Evolutionary conservation across 2,329 filamentous ascomycete genomes (phyloP).

Genomic region (Chaetomiaceae sp.): DNA sequence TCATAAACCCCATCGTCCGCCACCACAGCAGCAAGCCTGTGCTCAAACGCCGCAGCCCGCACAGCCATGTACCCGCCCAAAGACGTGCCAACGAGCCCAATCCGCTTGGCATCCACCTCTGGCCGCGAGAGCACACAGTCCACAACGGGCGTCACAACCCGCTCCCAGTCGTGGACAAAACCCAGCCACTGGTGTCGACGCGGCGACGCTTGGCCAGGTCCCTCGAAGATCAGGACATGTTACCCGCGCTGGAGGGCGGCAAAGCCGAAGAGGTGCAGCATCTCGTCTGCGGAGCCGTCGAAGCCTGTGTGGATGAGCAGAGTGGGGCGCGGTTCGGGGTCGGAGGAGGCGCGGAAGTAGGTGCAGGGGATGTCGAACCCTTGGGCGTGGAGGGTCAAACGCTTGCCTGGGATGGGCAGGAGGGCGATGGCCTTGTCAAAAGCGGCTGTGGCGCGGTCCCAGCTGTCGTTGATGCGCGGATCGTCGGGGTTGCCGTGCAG

Average conservation of each 20-base stretch:
- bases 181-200: not conserved
- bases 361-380: too few species aligned
- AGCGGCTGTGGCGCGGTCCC: not conserved
- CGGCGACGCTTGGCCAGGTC: not conserved
- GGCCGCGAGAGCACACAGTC: too few species aligned
- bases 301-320: not conserved
- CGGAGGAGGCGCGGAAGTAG: too few species aligned
- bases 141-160: not conserved
- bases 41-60: not conserved
- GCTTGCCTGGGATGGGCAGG: not conserved
- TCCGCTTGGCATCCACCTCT: not conserved
- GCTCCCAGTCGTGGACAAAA: not conserved
- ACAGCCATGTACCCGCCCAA: not conserved
- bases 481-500: not conserved
- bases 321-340: too few species aligned
- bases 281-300: not conserved
- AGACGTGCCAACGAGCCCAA: not conserved
- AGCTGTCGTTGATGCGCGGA: not conserved
- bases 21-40: not conserved
- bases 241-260: not conserved
- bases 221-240: not conserved
- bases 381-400: too few species aligned
- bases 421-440: not conserved
- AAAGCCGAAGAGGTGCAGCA: not conserved
- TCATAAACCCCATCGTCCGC: not conserved